Conservation (phyloP, 2,329 filamentous ascomycete genomes). For the Botrytis elliptica region DNA sequence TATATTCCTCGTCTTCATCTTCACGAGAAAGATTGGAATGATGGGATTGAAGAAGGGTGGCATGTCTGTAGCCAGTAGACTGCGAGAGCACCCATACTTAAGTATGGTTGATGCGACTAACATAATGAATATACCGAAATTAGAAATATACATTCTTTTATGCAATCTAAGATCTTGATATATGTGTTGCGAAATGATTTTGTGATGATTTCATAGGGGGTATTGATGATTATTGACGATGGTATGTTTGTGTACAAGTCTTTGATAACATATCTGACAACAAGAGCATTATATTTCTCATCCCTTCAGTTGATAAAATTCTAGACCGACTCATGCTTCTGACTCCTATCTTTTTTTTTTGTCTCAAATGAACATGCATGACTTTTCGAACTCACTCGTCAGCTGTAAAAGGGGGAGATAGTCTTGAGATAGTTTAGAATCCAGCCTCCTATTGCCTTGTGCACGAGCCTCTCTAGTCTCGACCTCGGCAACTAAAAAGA, state of each 20-base stretch:
- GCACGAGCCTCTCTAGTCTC: not conserved
- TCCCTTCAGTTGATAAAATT: not conserved
- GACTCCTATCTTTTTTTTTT: not conserved
- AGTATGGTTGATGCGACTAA: constrained; percentile 21
- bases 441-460: not conserved
- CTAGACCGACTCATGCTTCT: not conserved
- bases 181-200: not conserved
- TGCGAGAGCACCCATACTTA: constrained; percentile 22
- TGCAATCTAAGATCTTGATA: not conserved
- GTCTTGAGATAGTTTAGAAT: not conserved
- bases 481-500: constrained; percentile 13
- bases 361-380: not conserved
- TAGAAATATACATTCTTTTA: constrained; percentile 20
- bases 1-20: constrained; percentile 12
- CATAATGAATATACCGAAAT: constrained; percentile 26
- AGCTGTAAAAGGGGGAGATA: not conserved
- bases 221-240: not conserved
- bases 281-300: too few relatives aligned
- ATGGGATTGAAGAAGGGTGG: constrained; percentile 10
- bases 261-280: not conserved
- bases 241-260: not conserved
- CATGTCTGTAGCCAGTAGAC: constrained; percentile 21
- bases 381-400: not conserved
- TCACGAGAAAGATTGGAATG: not conserved
- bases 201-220: not conserved